A percentile compares a stretch with the other conserved stretches of the same genome.
These are phyloP conservation scores for Fusarium bactridioides DNA, from an alignment of 2,329 filamentous ascomycete genomes.

Conservation along the genomic window DNA sequence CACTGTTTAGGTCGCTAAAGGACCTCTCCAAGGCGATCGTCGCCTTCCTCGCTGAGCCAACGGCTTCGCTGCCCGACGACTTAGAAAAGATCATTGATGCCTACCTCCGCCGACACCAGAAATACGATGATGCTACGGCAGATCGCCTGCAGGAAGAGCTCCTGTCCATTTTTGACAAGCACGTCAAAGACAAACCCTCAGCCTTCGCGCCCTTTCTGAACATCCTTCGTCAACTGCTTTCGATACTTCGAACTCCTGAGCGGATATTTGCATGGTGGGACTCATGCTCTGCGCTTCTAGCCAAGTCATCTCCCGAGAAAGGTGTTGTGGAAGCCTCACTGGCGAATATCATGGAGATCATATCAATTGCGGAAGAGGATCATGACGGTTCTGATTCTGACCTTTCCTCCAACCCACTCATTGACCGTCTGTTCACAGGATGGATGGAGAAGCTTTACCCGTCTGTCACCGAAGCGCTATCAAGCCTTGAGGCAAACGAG, in stretches of 20 bases:
- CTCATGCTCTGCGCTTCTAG: conserved; percentile 45
- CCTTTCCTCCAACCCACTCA: conserved; percentile 58
- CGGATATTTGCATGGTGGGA: conserved; percentile 78
- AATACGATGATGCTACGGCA: conserved; percentile 72
- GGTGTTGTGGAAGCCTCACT: conserved; percentile 70
- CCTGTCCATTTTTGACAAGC: conserved; percentile 69
- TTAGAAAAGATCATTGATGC: conserved; percentile 67
- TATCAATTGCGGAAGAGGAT: conserved; percentile 68
- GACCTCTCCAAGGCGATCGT: conserved; percentile 67
- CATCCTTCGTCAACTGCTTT: conserved; percentile 69
- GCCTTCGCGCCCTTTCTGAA: conserved; percentile 74
- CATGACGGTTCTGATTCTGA: conserved; percentile 54
- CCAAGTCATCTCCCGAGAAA: conserved; percentile 68
- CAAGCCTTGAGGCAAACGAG: conserved; percentile 55
- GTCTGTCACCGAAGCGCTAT: conserved; percentile 48
- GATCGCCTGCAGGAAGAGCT: conserved; percentile 80
- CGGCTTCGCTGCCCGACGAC: conserved; percentile 71
- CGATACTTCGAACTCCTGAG: conserved; percentile 68
- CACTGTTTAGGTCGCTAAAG: conserved; percentile 60
- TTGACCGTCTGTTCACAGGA: conserved; percentile 62
- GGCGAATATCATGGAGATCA: conserved; percentile 69
- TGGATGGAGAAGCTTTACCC: conserved; percentile 63
- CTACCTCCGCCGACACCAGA: conserved; percentile 73
- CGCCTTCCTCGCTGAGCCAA: conserved; percentile 57
- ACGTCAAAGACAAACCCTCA: conserved; percentile 63